Evolutionary conservation across 768 basidiomycete genomes (phyloP).

Genomic region (Nidularia sp.): DNA sequence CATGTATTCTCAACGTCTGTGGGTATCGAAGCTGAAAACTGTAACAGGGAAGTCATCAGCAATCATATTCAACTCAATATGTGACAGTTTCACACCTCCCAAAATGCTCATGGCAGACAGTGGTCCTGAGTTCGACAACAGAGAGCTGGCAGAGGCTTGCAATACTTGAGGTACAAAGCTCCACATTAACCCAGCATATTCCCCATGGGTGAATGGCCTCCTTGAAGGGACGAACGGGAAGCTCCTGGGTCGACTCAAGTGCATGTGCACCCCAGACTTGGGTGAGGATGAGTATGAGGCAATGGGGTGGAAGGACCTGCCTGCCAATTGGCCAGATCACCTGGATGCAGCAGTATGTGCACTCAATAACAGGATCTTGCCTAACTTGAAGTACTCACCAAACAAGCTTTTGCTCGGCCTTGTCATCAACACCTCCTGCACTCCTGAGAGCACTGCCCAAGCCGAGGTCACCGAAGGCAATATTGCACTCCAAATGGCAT

Average conservation of each 20-base stretch:
- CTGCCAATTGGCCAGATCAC: slow-evolving; percentile 23
- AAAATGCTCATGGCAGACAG: slow-evolving; percentile 33
- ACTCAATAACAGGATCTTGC: slow-evolving; percentile 9
- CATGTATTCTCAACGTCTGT: slow-evolving; percentile 19
- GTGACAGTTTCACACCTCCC: slow-evolving; percentile 10
- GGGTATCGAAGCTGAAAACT: slow-evolving; percentile 21
- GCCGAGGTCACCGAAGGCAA: slow-evolving; percentile 1
- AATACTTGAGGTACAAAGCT: slow-evolving; percentile 8
- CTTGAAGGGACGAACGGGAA: slow-evolving; percentile 16
- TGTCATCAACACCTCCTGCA: slow-evolving; percentile 13
- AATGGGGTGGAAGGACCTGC: slow-evolving; percentile 13
- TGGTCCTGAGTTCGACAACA: slow-evolving; percentile 28
- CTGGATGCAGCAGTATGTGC: slow-evolving; percentile 19
- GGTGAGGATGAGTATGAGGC: slow-evolving; percentile 16
- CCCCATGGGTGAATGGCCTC: slow-evolving; percentile 34
- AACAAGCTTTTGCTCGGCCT: slow-evolving; percentile 17
- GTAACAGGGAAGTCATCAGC: slow-evolving; percentile 19
- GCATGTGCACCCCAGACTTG: slow-evolving; percentile 25
- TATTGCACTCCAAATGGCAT: slow-evolving; percentile 16
- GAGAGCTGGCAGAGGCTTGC: slow-evolving; percentile 22
- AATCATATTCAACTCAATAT: slow-evolving; percentile 12
- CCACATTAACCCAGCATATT: slow-evolving; percentile 22
- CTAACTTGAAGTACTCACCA: slow-evolving; percentile 2
- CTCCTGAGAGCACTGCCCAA: not conserved
- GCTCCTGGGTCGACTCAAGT: slow-evolving; percentile 17